Evolutionary conservation across 495 filamentous ascomycete species (phyloP).

Genomic region (Neurospora sp.): DNA sequence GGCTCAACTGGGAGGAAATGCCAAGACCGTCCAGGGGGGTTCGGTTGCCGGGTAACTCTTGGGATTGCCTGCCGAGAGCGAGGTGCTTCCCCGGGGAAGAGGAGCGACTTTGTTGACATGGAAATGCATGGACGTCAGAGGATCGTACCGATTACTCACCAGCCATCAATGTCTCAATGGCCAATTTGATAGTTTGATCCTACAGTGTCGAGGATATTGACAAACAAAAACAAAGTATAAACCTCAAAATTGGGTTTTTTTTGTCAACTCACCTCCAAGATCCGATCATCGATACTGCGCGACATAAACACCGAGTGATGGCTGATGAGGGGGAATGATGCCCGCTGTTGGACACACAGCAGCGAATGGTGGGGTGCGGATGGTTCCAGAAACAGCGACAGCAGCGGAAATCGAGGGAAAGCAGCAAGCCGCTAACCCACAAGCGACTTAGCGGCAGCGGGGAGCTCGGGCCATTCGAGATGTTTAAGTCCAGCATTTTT

Average conservation of each 20-base stretch:
- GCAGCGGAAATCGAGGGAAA: slow-evolving; percentile 3
- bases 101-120: not conserved
- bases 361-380: slow-evolving; percentile 16
- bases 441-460: slow-evolving; percentile 6
- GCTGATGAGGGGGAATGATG: not conserved
- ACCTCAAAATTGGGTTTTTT: not conserved
- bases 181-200: not conserved
- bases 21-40: not conserved
- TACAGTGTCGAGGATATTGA: not conserved
- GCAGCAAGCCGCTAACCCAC: slow-evolving; percentile 10
- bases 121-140: not conserved
- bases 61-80: not conserved
- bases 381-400: slow-evolving; percentile 23
- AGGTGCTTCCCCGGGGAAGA: not conserved
- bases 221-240: not conserved
- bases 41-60: not conserved
- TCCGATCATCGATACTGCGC: not conserved
- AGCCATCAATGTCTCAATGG: not conserved
- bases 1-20: not conserved
- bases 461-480: slow-evolving; percentile 24
- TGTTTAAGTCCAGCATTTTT: slow-evolving; percentile 19
- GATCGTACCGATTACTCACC: not conserved
- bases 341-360: not conserved
- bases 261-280: not conserved
- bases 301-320: not conserved